Evolutionary conservation across 345 rosid species (phyloP).

Genomic region (Excoecaria cochinchinensis): DNA sequence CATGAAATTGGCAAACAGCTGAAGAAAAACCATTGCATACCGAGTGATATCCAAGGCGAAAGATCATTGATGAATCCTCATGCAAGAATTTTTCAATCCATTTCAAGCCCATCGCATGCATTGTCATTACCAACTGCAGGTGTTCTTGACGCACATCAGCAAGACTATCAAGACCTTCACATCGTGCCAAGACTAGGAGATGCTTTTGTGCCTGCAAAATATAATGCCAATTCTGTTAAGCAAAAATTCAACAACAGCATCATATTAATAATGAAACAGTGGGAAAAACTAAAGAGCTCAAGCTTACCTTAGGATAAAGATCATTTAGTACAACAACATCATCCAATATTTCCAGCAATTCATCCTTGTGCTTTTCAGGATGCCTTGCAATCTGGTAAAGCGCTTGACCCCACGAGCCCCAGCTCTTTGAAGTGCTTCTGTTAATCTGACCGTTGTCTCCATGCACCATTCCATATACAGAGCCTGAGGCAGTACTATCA

Average conservation of each 20-base stretch:
- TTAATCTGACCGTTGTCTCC: conserved; percentile 27
- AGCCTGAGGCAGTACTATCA: conserved; percentile 20
- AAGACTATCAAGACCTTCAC: conserved; percentile 57
- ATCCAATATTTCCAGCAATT: conserved; percentile 55
- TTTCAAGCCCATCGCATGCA: conserved; percentile 76
- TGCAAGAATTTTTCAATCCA: conserved; percentile 65
- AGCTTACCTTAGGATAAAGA: conserved; percentile 73
- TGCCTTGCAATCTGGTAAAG: conserved; percentile 68
- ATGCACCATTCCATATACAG: conserved; percentile 19
- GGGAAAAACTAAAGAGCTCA: not conserved
- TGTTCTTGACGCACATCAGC: conserved; percentile 68
- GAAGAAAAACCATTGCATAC: conserved; percentile 33
- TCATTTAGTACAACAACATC: conserved; percentile 73
- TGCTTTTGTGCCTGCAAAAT: conserved; percentile 71
- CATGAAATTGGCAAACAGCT: not conserved
- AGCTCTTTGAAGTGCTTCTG: conserved; percentile 35
- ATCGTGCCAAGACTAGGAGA: conserved; percentile 61
- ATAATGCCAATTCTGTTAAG: not conserved
- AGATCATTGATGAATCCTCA: conserved; percentile 67
- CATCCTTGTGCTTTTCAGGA: conserved; percentile 64
- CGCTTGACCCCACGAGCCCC: conserved; percentile 83
- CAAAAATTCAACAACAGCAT: conserved; percentile 4
- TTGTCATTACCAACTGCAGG: conserved; percentile 47
- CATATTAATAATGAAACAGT: not conserved
- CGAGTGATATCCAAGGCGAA: conserved; percentile 95